Evolutionary conservation across 768 basidiomycete species (phyloP).

Genomic region (Phylloporus arenicola): DNA sequence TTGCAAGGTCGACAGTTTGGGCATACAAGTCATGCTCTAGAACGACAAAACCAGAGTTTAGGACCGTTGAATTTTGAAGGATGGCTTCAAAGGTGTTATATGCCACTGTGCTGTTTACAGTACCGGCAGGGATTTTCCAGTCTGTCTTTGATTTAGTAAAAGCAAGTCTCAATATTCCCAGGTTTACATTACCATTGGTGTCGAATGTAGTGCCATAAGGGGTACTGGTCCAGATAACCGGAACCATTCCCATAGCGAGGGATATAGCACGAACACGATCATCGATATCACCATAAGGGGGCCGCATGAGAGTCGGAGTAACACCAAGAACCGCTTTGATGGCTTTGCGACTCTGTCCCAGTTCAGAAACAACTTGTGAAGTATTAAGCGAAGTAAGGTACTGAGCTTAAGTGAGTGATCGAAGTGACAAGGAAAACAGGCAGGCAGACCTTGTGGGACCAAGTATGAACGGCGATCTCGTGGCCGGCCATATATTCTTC

Average conservation of each 20-base stretch:
- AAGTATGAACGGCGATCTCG: constrained; percentile 84
- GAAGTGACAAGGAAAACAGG: neutral
- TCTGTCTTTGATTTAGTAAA: constrained; percentile 40
- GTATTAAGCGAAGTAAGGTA: constrained; percentile 67
- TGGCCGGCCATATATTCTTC: constrained; percentile 78
- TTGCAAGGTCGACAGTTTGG: constrained; percentile 85
- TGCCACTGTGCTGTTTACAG: constrained; percentile 59
- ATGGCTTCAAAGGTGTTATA: constrained; percentile 69
- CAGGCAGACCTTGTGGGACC: constrained; percentile 68
- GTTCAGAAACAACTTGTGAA: constrained; percentile 84
- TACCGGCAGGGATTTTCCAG: constrained; percentile 81
- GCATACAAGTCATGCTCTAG: constrained; percentile 83
- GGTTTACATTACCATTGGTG: constrained; percentile 52
- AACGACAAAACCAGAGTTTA: constrained; percentile 77
- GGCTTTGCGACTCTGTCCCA: constrained; percentile 86
- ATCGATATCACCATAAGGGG: constrained; percentile 84
- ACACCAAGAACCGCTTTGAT: constrained; percentile 75
- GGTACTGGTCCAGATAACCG: constrained; percentile 83
- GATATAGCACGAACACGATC: constrained; percentile 90
- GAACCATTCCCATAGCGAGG: constrained; percentile 85
- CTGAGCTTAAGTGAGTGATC: constrained; percentile 31
- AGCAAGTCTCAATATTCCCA: neutral
- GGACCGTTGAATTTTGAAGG: constrained; percentile 56
- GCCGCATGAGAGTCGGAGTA: constrained; percentile 73
- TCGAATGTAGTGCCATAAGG: constrained; percentile 55